phyloP scores from a whole-genome alignment of 495 filamentous ascomycete species.

The Terfezia boudieri region DNA sequence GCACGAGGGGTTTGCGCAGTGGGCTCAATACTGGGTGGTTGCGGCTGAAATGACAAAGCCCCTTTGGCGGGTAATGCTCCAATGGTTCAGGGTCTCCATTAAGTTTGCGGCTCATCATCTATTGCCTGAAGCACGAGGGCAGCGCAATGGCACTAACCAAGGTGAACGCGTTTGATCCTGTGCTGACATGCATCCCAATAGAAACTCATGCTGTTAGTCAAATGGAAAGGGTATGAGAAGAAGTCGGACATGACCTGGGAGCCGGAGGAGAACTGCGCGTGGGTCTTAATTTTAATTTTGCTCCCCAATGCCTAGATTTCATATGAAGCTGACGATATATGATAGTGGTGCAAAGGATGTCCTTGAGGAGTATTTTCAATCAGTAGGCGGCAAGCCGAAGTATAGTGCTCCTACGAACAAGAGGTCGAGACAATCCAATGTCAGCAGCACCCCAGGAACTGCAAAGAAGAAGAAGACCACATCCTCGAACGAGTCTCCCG shows the following conservation, averaged over 20 bases:
- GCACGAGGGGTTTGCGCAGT: neutral
- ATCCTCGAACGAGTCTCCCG: conserved; percentile 13
- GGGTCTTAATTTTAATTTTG: conserved; percentile 4
- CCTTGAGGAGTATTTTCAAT: conserved; percentile 20
- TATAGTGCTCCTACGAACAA: conserved; percentile 4
- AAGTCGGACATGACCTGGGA: conserved; percentile 38
- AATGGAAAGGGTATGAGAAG: conserved; percentile 41
- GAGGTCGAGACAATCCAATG: conserved; percentile 6
- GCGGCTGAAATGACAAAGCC: neutral
- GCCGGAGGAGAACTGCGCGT: conserved; percentile 35
- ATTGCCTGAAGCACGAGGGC: no score
- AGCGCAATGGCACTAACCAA: neutral
- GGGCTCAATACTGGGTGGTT: neutral
- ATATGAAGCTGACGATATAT: neutral
- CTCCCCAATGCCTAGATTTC: neutral
- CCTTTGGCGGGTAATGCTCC: neutral
- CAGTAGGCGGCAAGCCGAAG: conserved; percentile 14
- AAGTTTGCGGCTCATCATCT: no score
- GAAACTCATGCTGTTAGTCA: conserved; percentile 29
- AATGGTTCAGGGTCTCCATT: no score
- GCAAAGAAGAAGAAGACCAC: conserved; percentile 17
- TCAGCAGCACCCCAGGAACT: neutral
- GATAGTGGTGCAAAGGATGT: conserved; percentile 34
- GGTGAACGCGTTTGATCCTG: neutral
- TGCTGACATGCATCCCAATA: conserved; percentile 1